Base-by-base conservation (phyloP, 331 rosid genomes). In the Telfairia occidentalis region DNA sequence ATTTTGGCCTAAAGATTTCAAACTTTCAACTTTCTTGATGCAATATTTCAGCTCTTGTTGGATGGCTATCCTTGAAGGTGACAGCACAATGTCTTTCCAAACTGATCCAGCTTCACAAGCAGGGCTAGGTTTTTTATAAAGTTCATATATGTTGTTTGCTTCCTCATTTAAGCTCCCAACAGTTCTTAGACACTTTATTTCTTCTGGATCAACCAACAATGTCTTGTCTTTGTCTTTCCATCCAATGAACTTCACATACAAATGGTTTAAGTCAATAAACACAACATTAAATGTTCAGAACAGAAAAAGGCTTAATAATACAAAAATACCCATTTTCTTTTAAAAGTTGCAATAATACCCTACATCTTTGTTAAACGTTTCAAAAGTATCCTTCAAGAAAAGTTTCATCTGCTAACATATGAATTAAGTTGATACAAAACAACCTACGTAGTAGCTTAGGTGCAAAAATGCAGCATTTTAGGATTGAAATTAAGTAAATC, bases 51-150 rank as follows among this genome's bases (percentile, higher is more conserved):
- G 96, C 83, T 92, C 97, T 45, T 89, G 84, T 72, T 90, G 99
- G 73, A 92, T 85, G 81, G 88, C 83, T 79, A 89, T 18, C 83
- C 97, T 90, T 76, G 97, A 90, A 78, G 97, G 96, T 19, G 97
- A 95, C 48, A 92, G 83, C n/a, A 90, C 96, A 71, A 92, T 92
- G 79, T 92, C 99, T 84, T 92, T 95, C 97, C 97, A 95, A 71
- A 95, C 81, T 0, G 99, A 90, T 29, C 96, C 96, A 13, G 82
- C 83, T 83, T 86, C 87, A 75, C 83, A 86, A 52, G 87, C 86
- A 60, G 97, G 97, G 78, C 87, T 92, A 1, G 97, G 96, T 58
- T 19, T 77, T 87, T 84, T 85, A 89, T 89, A 92, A 70, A 96
- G 97, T 78, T 95, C 92, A 80, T 92, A 77, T 60, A 92, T 86